These are phyloP conservation scores for Nepenthes gracilis DNA, from an alignment of 148 eudicot genomes.

Conservation along the genomic window DNA sequence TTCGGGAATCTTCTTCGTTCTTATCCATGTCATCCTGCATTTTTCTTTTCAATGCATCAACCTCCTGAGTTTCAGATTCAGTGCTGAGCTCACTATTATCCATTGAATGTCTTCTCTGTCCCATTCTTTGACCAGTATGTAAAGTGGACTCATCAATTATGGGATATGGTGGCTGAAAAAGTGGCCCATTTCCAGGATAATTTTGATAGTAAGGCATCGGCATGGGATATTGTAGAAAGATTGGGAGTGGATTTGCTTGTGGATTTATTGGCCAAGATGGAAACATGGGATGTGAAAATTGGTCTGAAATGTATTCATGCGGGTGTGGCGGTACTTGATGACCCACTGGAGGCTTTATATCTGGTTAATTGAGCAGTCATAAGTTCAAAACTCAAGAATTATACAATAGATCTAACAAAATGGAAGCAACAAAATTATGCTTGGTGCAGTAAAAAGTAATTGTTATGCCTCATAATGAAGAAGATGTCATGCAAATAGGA, in stretches of 20 bases:
- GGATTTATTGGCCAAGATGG: constrained; percentile 79
- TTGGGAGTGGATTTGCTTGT: constrained; percentile 54
- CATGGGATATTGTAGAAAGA: constrained; percentile 67
- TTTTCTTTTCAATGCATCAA: constrained; percentile 19
- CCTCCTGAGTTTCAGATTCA: constrained; percentile 38
- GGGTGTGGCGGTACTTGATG: constrained; percentile 32
- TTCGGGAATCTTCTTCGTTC: constrained; percentile 22
- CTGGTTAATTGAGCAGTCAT: constrained; percentile 11
- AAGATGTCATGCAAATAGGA: too few species aligned
- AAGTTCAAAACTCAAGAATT: not conserved
- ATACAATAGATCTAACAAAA: not conserved
- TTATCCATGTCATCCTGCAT: constrained; percentile 20
- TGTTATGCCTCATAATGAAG: too few species aligned
- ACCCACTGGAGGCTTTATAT: constrained; percentile 19
- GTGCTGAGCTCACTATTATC: constrained; percentile 39
- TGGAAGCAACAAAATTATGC: not conserved
- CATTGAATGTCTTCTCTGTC: constrained; percentile 45
- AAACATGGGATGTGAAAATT: constrained; percentile 58
- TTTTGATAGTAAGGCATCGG: constrained; percentile 79
- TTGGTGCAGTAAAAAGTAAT: too few species aligned
- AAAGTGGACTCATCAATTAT: constrained; percentile 37
- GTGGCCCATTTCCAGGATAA: constrained; percentile 47
- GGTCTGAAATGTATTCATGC: constrained; percentile 49
- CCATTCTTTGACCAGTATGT: constrained; percentile 22
- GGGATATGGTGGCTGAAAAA: constrained; percentile 50